These are phyloP conservation scores for Vigna mungo DNA, from an alignment of 306 rosid genomes.

Conservation along the genomic window DNA sequence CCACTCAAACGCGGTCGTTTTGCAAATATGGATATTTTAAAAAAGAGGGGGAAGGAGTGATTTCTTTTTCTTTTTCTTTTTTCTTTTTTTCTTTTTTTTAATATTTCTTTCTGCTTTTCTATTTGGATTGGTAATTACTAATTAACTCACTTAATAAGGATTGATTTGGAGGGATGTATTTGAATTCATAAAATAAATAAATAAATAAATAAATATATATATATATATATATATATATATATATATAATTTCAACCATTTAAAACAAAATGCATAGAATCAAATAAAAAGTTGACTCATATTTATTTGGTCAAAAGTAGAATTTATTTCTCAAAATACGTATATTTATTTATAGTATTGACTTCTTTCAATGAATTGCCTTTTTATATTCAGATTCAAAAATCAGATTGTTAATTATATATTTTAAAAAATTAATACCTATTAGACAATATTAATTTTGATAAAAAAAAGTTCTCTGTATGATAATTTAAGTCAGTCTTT, in stretches of 20 bases:
- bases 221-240: too few species aligned
- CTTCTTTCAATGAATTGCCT: not conserved
- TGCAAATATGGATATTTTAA: not conserved
- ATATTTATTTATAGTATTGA: too few species aligned
- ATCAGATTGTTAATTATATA: too few species aligned
- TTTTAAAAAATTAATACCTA: too few species aligned
- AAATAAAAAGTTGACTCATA: not conserved
- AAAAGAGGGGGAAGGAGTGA: not conserved
- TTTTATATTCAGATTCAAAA: too few species aligned
- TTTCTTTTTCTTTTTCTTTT: not conserved
- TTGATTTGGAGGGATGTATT: not conserved
- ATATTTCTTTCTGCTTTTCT: not conserved
- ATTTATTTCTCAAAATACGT: not conserved
- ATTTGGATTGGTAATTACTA: not conserved
- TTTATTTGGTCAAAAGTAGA: not conserved
- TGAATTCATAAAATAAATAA: not conserved
- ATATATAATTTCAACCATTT: not conserved
- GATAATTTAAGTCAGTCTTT: too few species aligned
- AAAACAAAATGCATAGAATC: not conserved
- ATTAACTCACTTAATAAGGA: not conserved
- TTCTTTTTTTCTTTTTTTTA: not conserved
- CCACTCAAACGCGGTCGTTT: conserved; percentile 52
- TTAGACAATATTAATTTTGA: too few species aligned
- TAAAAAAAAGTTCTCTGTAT: too few species aligned
- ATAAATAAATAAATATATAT: too few species aligned